Evolutionary conservation across 371 early-diverging fungal genomes (phyloP), one percentile per base, ranked within the genome.

Genomic region (Rhizopus delemar): DNA sequence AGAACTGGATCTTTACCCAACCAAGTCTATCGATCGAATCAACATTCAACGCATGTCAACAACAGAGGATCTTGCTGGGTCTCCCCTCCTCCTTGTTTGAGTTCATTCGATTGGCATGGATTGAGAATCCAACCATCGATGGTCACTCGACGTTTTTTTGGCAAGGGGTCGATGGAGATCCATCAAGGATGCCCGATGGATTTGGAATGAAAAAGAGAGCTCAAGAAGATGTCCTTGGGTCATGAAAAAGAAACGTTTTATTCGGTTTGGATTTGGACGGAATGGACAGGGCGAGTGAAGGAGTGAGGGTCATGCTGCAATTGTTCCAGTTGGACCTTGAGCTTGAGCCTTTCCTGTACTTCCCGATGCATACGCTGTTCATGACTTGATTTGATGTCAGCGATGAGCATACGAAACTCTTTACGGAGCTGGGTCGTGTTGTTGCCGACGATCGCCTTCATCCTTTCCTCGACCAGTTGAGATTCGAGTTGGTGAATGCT

Each of bases 341-440:
- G 55, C 4, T 66, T 60, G 36, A 74, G 66, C 34, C 71, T 73
- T 55, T 84, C 87, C 3, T 81, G 73, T 6, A 68, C 74, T 56
- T 87, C 84, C 22, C 74, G 71, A 12, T 79, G 71, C 41, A 85
- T 62, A 6, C 71, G 56, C 41, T 67, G 71, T 46, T 83, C 81
- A 50, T 87, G 85, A 15, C 82, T 78, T 29, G 60, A 53, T 51
- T 83, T 81, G 34, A 82, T 62, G 29, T 87, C 84, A 12, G 65
- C 68, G 58, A 85, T 79, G 35, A 84, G 69, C 15, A 74, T 52
- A 45, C 87, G 65, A 61, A 87, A 87, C 51, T 87, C 87, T 53
- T 78, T 84, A 31, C 87, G 70, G 45, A 87, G 53, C 0, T 80
- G 70, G 0, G 79, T 74, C 0, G 87, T 87, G 22, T 49, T 41